phyloP scores from a whole-genome alignment of 148 eudicot genomes.

The Persicaria maculosa region DNA sequence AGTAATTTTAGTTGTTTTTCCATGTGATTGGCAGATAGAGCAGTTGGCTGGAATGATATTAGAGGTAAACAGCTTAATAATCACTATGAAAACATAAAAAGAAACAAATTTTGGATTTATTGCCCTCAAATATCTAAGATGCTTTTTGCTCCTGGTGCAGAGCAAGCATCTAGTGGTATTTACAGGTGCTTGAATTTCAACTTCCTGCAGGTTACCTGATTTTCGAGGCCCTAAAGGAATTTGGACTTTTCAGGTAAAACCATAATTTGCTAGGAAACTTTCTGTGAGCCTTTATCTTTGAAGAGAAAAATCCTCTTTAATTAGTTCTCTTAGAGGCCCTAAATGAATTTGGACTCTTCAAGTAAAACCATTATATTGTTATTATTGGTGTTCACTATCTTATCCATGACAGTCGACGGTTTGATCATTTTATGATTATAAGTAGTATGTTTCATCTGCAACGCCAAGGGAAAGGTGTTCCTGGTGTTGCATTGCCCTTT shows the following conservation, averaged over 20 bases:
- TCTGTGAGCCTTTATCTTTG: not conserved
- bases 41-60: constrained; percentile 63
- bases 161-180: constrained; percentile 95
- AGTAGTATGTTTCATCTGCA: constrained; percentile 19
- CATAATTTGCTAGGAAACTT: not conserved
- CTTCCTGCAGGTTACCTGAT: constrained; percentile 96
- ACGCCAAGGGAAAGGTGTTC: constrained; percentile 67
- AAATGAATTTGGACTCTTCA: constrained; percentile 64
- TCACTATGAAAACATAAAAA: not conserved
- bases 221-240: constrained; percentile 97
- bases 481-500: constrained; percentile 87
- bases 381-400: not conserved
- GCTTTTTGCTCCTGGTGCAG: constrained; percentile 36
- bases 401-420: not conserved
- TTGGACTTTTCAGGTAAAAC: constrained; percentile 96
- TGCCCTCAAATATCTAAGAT: not conserved
- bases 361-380: not conserved
- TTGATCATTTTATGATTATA: not conserved
- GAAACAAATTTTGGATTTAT: not conserved
- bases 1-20: not conserved
- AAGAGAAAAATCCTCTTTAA: too few species aligned
- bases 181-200: constrained; percentile 98
- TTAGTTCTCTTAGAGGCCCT: constrained; percentile 66
- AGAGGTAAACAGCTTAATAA: constrained; percentile 37
- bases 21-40: constrained; percentile 48